Conservation (phyloP, 495 filamentous ascomycete species). For the Parmelia sp. region DNA sequence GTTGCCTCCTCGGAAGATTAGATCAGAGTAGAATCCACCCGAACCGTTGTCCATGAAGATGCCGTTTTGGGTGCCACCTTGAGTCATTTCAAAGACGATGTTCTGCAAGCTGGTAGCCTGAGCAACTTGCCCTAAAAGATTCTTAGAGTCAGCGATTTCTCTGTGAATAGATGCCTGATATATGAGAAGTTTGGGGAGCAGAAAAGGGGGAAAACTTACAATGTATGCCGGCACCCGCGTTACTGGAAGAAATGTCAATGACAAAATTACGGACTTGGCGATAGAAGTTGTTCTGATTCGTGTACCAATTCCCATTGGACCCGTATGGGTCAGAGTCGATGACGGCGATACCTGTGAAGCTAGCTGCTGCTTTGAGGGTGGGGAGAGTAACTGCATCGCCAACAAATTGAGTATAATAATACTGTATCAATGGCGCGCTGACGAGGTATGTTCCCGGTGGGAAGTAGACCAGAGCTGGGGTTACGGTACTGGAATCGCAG, state of each 20-base stretch:
- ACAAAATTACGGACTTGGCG: slow-evolving; percentile 91
- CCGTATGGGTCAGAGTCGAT: slow-evolving; percentile 87
- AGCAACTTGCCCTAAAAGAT: slow-evolving; percentile 72
- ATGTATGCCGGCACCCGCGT: slow-evolving; percentile 75
- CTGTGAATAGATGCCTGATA: too few species aligned
- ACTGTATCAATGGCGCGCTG: slow-evolving; percentile 59
- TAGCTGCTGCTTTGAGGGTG: slow-evolving; percentile 65
- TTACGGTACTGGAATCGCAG: slow-evolving; percentile 76
- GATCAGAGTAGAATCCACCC: slow-evolving; percentile 81
- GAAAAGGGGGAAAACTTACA: slow-evolving; percentile 3
- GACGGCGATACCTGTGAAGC: slow-evolving; percentile 78
- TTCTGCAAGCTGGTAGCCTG: slow-evolving; percentile 92
- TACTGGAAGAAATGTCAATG: slow-evolving; percentile 68
- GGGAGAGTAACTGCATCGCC: slow-evolving; percentile 67
- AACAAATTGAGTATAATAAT: slow-evolving; percentile 76
- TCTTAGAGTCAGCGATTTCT: too few species aligned
- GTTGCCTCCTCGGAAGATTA: slow-evolving; percentile 81
- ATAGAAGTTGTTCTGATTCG: slow-evolving; percentile 98
- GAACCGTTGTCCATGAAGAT: slow-evolving; percentile 97
- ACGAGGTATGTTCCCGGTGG: slow-evolving; percentile 72
- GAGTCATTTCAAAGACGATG: slow-evolving; percentile 81
- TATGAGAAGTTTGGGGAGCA: neutral
- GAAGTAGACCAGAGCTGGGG: slow-evolving; percentile 73
- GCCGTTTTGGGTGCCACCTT: slow-evolving; percentile 69
- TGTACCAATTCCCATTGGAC: slow-evolving; percentile 65